A percentile compares a stretch with the other conserved stretches of the same genome.
Conservation (phyloP, 306 rosid genomes). For the Rosa rugosa region DNA sequence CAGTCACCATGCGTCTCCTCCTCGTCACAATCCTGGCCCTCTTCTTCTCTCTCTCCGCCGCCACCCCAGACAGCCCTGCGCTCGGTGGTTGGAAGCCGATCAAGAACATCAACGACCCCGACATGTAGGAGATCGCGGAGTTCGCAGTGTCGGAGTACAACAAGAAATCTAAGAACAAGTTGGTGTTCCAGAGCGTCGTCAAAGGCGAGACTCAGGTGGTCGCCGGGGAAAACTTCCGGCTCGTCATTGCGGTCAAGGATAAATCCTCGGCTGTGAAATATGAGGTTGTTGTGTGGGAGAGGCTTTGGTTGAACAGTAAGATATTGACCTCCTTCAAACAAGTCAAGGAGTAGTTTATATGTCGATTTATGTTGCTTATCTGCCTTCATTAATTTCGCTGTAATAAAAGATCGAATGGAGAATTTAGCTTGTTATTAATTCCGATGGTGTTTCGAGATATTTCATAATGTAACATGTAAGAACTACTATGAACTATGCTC, state of each 20-base stretch:
- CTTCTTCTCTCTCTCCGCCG: conserved; percentile 6
- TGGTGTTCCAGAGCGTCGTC: conserved; percentile 31
- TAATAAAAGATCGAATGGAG: no score
- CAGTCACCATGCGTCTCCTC: conserved; percentile 28
- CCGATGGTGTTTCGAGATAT: no score
- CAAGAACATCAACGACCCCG: conserved; percentile 32
- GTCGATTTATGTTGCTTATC: no score
- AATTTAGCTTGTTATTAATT: no score
- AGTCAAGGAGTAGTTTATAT: no score
- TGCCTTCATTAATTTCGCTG: no score
- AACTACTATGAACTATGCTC: no score
- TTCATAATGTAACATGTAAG: no score
- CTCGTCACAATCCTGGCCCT: conserved; percentile 14
- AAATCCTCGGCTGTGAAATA: conserved; percentile 22
- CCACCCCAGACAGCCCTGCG: background rate
- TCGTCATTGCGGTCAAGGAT: conserved; percentile 31
- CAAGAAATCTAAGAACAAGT: conserved; percentile 20
- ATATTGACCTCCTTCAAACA: background rate
- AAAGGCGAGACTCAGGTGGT: conserved; percentile 54
- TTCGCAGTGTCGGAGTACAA: conserved; percentile 50
- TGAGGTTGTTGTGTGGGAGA: conserved; percentile 42
- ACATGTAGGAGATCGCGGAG: conserved; percentile 50
- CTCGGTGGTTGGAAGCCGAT: conserved; percentile 46
- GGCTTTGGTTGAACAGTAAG: conserved; percentile 24
- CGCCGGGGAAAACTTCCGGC: conserved; percentile 48